Evolutionary conservation across 73 alveolate genomes (phyloP).

Genomic region (Breviolum minutum): DNA sequence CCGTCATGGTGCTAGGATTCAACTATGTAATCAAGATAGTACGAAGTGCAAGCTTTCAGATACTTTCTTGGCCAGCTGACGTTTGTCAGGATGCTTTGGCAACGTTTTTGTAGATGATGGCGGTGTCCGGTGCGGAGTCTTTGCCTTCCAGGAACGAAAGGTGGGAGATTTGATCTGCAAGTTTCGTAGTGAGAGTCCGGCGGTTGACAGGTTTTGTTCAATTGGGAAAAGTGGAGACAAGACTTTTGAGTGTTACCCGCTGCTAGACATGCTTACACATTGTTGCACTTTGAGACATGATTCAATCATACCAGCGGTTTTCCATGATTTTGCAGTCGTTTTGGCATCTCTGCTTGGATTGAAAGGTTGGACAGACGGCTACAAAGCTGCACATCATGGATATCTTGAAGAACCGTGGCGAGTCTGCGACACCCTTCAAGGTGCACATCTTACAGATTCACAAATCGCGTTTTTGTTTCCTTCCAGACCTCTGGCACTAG

Average conservation of each 20-base stretch:
- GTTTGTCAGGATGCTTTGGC: conserved; percentile 62
- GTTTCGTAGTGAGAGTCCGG: too few species aligned
- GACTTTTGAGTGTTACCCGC: too few species aligned
- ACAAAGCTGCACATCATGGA: conserved; percentile 98
- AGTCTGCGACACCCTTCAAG: conserved; percentile 92
- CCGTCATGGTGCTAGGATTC: neutral
- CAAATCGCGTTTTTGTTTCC: neutral
- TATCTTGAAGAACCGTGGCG: conserved; percentile 96
- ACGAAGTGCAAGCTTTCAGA: neutral
- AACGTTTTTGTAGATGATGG: conserved; percentile 82
- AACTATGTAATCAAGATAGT: neutral
- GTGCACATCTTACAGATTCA: neutral
- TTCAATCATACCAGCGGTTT: too few species aligned
- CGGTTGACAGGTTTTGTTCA: too few species aligned
- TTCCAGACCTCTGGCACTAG: too few species aligned
- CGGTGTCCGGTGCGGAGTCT: conserved; percentile 95
- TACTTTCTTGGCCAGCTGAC: neutral
- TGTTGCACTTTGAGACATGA: too few species aligned
- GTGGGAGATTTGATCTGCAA: neutral
- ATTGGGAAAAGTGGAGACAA: too few species aligned
- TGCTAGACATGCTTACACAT: too few species aligned
- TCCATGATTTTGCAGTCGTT: too few species aligned
- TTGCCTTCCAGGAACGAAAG: conserved; percentile 98
- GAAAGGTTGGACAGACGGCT: conserved; percentile 41
- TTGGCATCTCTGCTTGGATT: neutral